phyloP scores from a whole-genome alignment of 139 green algal genomes.

The Micractinium sp. region DNA sequence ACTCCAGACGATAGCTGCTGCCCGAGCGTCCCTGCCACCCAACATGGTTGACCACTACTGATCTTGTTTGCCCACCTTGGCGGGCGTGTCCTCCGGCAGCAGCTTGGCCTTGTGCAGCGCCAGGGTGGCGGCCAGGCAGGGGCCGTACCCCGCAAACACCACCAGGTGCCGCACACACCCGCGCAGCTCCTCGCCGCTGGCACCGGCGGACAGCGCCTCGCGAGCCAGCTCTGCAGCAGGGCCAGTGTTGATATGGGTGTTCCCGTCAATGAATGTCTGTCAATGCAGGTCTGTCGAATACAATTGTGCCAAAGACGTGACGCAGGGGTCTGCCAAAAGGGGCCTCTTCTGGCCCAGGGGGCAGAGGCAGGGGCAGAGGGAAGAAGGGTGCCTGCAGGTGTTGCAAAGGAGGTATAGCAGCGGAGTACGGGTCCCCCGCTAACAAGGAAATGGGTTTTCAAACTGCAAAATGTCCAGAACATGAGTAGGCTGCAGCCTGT shows the following conservation, averaged over 20 bases:
- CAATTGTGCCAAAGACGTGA: too few species aligned
- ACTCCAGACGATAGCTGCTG: too few species aligned
- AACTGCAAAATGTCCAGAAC: too few species aligned
- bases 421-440: too few species aligned
- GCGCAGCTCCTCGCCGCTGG: conserved; percentile 47
- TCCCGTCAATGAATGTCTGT: not conserved
- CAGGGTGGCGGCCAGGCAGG: conserved; percentile 61
- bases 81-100: conserved; percentile 51
- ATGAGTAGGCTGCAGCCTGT: too few species aligned
- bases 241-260: not conserved
- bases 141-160: conserved; percentile 63
- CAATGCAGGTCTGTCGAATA: too few species aligned
- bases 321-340: too few species aligned
- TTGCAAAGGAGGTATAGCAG: not conserved
- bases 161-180: conserved; percentile 61
- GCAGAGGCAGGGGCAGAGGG: not conserved
- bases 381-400: not conserved
- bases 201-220: conserved; percentile 37
- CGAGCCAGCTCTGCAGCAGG: conserved; percentile 42
- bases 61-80: conserved; percentile 49
- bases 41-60: too few species aligned
- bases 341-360: too few species aligned
- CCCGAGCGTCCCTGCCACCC: too few species aligned
- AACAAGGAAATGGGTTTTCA: too few species aligned
- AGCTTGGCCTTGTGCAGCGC: conserved; percentile 57